Conservation (phyloP, 257 asterid genomes). For the Penstemon barbatus region DNA sequence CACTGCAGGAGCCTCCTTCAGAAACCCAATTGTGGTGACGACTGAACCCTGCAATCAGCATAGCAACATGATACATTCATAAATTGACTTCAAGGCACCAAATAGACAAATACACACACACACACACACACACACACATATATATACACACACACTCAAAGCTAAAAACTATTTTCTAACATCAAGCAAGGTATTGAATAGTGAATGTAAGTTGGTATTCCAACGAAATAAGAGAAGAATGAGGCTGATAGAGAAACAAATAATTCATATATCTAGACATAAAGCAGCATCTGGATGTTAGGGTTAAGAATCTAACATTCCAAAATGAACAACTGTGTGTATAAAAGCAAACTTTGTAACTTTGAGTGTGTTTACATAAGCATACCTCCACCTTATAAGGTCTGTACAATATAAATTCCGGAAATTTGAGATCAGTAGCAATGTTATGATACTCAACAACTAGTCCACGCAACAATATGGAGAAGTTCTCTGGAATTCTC, state of each 20-base stretch:
- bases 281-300: no score
- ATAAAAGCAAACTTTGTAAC: slow-evolving; percentile 23
- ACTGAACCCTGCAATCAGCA: slow-evolving; percentile 60
- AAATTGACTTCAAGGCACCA: slow-evolving; percentile 19
- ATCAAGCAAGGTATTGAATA: neutral
- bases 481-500: slow-evolving; percentile 56
- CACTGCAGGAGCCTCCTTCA: slow-evolving; percentile 89
- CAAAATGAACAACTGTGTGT: no score
- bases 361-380: no score
- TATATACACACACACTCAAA: neutral
- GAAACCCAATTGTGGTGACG: slow-evolving; percentile 77
- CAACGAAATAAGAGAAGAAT: no score
- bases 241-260: no score
- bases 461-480: slow-evolving; percentile 66
- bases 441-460: slow-evolving; percentile 68
- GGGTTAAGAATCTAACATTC: no score
- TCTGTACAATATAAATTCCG: slow-evolving; percentile 69
- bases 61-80: slow-evolving; percentile 13
- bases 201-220: neutral
- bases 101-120: neutral
- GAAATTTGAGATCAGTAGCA: slow-evolving; percentile 75
- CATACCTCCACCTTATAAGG: slow-evolving; percentile 63
- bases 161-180: neutral
- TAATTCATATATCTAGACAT: no score
- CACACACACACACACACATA: neutral